Evolutionary conservation across 2,329 filamentous ascomycete species (phyloP), one percentile per base, ranked within the genome.

Genomic region (Amauroascus niger): DNA sequence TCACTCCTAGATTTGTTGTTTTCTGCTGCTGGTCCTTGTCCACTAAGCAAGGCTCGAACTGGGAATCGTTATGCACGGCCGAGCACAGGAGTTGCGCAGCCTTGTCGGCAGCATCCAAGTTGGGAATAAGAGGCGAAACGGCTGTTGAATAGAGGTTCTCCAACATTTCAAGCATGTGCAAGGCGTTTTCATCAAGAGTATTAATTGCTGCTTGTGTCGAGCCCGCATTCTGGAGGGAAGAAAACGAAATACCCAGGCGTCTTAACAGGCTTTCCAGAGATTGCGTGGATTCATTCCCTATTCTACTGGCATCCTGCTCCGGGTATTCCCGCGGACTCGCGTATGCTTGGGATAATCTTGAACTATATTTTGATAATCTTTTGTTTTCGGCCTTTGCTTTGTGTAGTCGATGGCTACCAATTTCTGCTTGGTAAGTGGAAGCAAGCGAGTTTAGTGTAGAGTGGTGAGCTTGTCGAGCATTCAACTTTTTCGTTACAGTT

Each of bases 391-490:
- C 28, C 13, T 48, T 48, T 16, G 44, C 2, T 24, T 41, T 20
- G 20, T 33, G 32, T 7, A 33, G 24, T 20, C 26, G 26, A 28
- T 33, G 28, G 41, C 9, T 39, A 32, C 26, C n/a, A 11, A 52
- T 20, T 40, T 52, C 40, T 2, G 18, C n/a, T 7, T 46, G 50
- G 26, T 52, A 52, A 13, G 32, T 39, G 20, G 56, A 50, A 40
- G 63, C 57, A 14, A 72, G 55, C 43, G 63, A 57, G 18, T 67
- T 65, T 6, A 72, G 50, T 7, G 66, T 58, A 48, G 65, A 66
- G 39, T 65, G 67, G 33, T 64, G 66, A 35, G 67, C 70, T 48
- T 69, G 67, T 18, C 65, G 62, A 33, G 63, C 59, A 43, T 59
- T 61, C 14, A 72, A 55, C 22, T 59, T 57, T 35, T 64, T 61